A percentile compares a stretch with the other conserved stretches of the same genome.
Evolutionary conservation across 805 yeast genomes (phyloP).

Genomic region (Schizosaccharomyces cryophilus): DNA sequence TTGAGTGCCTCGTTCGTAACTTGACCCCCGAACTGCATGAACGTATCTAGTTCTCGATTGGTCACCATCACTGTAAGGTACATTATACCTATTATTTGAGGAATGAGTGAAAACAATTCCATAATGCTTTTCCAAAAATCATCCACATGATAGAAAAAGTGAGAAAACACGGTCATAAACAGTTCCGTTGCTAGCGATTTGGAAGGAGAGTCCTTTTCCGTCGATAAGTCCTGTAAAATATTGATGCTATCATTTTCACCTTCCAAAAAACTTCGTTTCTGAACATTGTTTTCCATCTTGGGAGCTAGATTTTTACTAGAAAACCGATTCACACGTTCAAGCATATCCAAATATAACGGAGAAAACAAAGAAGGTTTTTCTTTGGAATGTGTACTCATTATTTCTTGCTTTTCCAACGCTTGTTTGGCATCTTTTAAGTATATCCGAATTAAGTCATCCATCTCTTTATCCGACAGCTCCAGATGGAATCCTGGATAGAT

Average conservation of each 20-base stretch:
- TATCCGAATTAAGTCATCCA: not conserved
- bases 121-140: not conserved
- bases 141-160: not conserved
- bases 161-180: not conserved
- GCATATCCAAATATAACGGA: not conserved
- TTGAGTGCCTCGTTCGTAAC: not conserved
- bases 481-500: slow-evolving; percentile 37
- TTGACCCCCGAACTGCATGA: not conserved
- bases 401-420: not conserved
- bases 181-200: not conserved
- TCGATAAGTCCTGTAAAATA: no score
- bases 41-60: not conserved
- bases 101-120: not conserved
- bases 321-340: not conserved
- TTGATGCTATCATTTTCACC: no score
- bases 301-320: not conserved
- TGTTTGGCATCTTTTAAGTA: not conserved
- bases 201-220: not conserved
- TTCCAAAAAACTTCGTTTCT: no score
- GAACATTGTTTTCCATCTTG: no score
- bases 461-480: slow-evolving; percentile 23
- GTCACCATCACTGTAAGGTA: not conserved
- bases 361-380: not conserved
- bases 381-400: not conserved
- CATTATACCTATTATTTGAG: not conserved